A percentile compares a stretch with the other conserved stretches of the same genome.
Evolutionary conservation across 2,329 filamentous ascomycete genomes (phyloP).

Genomic region (Blumeria hordei): DNA sequence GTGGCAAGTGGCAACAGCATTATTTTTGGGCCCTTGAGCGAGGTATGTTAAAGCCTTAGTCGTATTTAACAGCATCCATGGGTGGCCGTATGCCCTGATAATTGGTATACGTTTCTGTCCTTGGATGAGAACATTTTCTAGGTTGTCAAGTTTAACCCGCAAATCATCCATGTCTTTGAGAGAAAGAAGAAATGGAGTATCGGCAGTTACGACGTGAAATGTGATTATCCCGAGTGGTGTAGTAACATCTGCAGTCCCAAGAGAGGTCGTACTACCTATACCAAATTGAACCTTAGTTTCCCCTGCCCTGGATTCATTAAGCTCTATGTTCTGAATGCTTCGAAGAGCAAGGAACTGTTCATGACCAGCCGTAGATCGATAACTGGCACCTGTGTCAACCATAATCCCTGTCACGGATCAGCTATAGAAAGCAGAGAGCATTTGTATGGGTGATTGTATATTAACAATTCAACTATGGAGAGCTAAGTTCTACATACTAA

Average conservation of each 20-base stretch:
- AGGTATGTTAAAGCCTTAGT: not conserved
- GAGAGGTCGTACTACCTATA: not conserved
- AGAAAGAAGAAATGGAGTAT: not conserved
- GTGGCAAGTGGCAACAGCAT: not conserved
- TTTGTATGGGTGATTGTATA: no score
- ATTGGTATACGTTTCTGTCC: not conserved
- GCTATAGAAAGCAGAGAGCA: no score
- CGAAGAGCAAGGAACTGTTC: not conserved
- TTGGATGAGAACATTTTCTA: not conserved
- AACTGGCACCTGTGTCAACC: not conserved
- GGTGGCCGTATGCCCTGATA: not conserved
- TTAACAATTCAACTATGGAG: no score
- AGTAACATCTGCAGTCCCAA: not conserved
- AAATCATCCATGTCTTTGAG: not conserved
- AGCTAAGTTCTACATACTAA: no score
- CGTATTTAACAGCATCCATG: not conserved
- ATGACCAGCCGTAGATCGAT: not conserved
- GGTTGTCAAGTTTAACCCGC: not conserved
- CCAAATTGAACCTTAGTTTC: not conserved
- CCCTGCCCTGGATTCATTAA: not conserved
- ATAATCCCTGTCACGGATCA: not conserved
- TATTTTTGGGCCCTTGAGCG: not conserved
- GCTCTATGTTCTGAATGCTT: not conserved
- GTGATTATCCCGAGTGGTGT: not conserved
- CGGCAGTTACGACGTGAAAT: not conserved